Evolutionary conservation across 805 yeast genomes (phyloP), one percentile per base, ranked within the genome.

Genomic region (Wickerhamiella qilinensis): DNA sequence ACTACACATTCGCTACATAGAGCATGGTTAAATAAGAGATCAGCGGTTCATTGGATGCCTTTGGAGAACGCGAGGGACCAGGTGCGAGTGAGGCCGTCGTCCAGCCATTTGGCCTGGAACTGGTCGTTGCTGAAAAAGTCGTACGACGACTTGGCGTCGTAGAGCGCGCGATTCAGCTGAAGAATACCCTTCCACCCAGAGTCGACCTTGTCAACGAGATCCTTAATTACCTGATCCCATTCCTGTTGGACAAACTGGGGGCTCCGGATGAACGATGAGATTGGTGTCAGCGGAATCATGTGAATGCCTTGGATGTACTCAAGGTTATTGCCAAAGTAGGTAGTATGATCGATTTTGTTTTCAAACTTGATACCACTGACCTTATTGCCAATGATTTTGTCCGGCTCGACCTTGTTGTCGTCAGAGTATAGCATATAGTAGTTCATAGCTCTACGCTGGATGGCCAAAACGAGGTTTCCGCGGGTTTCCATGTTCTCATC

Each of bases 301-400:
- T 79, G 85, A 43, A 78, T 79, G 3, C 88, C 88, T 47, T 78
- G 83, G 38, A 76, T 77, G 49, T 71, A 78, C 55, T 77, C 76
- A 30, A 61, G 57, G 39, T 68, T 59, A 42, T 60, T 52, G 4
- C 85, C 85, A 51, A 79, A 79, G 50, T 71, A 79, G 2, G 86
- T 78, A 6, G 82, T 70, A 59, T 78, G 75, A 50, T 73, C 82
- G 41, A 75, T 62, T 51, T 77, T 77, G 59, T 78, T 77, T 52
- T 79, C 85, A 55, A 76, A 76, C 34, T 71, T 54, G 41, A 79
- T 77, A 6, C 88, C 88, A 22, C 73, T 56, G 8, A 77, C 85
- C 47, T 69, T 72, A 55, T 79, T 78, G 8, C 57, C 63, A 27
- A 67, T 59, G 40, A 73, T 62, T 32, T 65, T 55, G 2, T 62